Conservation (phyloP, 2,329 filamentous ascomycete species). For the Alternaria ethzedia region DNA sequence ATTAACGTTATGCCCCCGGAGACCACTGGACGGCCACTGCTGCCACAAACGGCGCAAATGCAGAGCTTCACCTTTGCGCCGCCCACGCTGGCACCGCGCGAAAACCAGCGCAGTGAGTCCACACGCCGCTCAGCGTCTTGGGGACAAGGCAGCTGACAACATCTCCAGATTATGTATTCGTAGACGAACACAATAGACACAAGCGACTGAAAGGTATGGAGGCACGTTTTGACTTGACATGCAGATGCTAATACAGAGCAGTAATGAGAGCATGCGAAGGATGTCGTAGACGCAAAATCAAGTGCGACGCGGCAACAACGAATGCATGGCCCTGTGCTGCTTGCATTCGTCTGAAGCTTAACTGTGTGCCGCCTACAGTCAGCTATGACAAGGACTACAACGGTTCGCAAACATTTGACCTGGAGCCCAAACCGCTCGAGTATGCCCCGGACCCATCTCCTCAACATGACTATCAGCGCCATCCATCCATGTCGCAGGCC, state of each 20-base stretch:
- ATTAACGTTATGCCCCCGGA: slow-evolving; percentile 65
- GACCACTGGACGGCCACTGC: slow-evolving; percentile 64
- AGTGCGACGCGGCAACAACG: slow-evolving; percentile 95
- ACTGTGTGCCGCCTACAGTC: slow-evolving; percentile 88
- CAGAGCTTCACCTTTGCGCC: slow-evolving; percentile 79
- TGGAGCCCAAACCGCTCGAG: slow-evolving; percentile 49
- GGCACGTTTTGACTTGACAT: slow-evolving; percentile 1
- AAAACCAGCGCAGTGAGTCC: slow-evolving; percentile 82
- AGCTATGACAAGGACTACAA: slow-evolving; percentile 69
- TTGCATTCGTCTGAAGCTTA: slow-evolving; percentile 88
- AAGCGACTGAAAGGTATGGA: slow-evolving; percentile 87
- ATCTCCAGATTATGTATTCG: slow-evolving; percentile 90
- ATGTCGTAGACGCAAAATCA: slow-evolving; percentile 93
- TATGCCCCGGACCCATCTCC: slow-evolving; percentile 48
- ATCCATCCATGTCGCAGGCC: slow-evolving; percentile 38
- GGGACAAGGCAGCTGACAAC: slow-evolving; percentile 21
- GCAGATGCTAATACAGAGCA: slow-evolving; percentile 49
- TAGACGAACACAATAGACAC: slow-evolving; percentile 97
- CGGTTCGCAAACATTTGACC: slow-evolving; percentile 50
- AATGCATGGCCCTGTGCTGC: slow-evolving; percentile 98
- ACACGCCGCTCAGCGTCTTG: slow-evolving; percentile 2
- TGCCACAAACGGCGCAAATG: slow-evolving; percentile 73
- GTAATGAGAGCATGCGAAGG: slow-evolving; percentile 98
- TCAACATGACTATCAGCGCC: slow-evolving; percentile 51
- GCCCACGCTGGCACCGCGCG: slow-evolving; percentile 67